Evolutionary conservation across 2,329 filamentous ascomycete genomes (phyloP), one percentile per base, ranked within the genome.

Genomic region (Fusarium tjaetaba): DNA sequence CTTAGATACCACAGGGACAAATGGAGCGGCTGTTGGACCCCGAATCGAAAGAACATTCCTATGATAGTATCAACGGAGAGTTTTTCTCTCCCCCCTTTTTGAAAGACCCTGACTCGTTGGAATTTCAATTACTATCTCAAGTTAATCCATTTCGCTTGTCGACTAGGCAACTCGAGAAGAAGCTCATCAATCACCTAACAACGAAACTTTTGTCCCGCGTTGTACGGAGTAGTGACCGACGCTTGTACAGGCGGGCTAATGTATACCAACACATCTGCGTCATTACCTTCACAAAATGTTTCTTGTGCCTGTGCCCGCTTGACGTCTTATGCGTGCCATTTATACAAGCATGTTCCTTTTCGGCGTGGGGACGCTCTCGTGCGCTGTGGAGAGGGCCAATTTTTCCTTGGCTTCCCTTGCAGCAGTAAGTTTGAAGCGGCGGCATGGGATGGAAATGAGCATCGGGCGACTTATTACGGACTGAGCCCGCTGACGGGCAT

Each of bases 361-460:
- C n/a, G 51, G 63, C 73, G 65, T 74, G 56, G 72, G 64, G 65
- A 58, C 42, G 32, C 32, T 62, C 43, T 42, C 16, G 43, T 63
- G 34, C 60, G 36, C 51, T 63, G 73, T 76, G 70, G 73, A 66
- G 64, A 66, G 67, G 45, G 30, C 53, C 53, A 61, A 32, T 52
- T 70, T 72, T 69, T 43, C 58, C 57, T 72, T 48, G 42, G 43
- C 56, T 76, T 74, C 71, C 75, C 75, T 77, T 77, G 75, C 75
- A 77, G 68, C 16, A 67, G 62, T 39, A 73, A 66, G 74, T 73
- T 70, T 72, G 64, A 74, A 72, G 63, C 66, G 70, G 71, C 66
- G 48, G 52, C 56, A 75, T 76, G 63, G 70, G 48, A 72, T 73
- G 70, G 72, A 76, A 77, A 77, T 76, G 72, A 76, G 67, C 63